Percentiles rank a stretch among this genome's conserved stretches.
Evolutionary conservation across 2,329 filamentous ascomycete species (phyloP).

Genomic region (Sporothrix protearum): DNA sequence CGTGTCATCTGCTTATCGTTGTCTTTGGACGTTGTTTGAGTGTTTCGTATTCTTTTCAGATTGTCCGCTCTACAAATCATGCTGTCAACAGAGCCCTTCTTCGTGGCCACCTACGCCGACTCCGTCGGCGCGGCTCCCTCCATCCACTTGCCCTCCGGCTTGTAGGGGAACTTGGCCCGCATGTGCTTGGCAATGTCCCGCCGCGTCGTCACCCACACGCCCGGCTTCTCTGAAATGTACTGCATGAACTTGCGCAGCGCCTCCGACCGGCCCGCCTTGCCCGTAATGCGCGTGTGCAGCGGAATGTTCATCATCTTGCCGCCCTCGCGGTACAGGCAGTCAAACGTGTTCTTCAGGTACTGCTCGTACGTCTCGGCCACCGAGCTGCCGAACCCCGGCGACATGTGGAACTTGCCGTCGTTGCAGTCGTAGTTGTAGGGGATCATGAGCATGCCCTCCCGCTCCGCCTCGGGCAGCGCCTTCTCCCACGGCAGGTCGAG

Average conservation of each 20-base stretch:
- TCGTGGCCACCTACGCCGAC: background rate
- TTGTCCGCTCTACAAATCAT: no score
- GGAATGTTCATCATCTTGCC: slow-evolving; percentile 58
- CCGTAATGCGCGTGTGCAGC: slow-evolving; percentile 51
- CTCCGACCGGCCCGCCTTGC: slow-evolving; percentile 50
- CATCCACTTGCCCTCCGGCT: slow-evolving; percentile 34
- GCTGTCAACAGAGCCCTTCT: no score
- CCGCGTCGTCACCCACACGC: slow-evolving; percentile 53
- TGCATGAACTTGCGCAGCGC: slow-evolving; percentile 53
- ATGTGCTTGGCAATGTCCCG: slow-evolving; percentile 53
- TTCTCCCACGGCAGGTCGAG: slow-evolving; percentile 27
- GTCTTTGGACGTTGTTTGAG: no score
- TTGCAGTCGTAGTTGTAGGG: slow-evolving; percentile 30
- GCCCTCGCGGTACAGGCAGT: slow-evolving; percentile 52
- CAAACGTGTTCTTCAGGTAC: slow-evolving; percentile 52
- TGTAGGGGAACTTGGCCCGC: slow-evolving; percentile 43
- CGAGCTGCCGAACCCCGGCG: slow-evolving; percentile 42
- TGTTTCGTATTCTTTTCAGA: background rate
- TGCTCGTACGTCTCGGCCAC: slow-evolving; percentile 42
- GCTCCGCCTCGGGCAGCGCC: slow-evolving; percentile 22
- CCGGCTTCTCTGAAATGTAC: slow-evolving; percentile 50
- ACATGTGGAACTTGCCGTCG: slow-evolving; percentile 36
- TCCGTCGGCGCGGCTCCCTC: background rate
- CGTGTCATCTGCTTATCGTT: background rate
- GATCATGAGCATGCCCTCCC: slow-evolving; percentile 28